These are phyloP conservation scores for Crotalaria pallida DNA, from an alignment of 306 rosid species.

Conservation along the genomic window DNA sequence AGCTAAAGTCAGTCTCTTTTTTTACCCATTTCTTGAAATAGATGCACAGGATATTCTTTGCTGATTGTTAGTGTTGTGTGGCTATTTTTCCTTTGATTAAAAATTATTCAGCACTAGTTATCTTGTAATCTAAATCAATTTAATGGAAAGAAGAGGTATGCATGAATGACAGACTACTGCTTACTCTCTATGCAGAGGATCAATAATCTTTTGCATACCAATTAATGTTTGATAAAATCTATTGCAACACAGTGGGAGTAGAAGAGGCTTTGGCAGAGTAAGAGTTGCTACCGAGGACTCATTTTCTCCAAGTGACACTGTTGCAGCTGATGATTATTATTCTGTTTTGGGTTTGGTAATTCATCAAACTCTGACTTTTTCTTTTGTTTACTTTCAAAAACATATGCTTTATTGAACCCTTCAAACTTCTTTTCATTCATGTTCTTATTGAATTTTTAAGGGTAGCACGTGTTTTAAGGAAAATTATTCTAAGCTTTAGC, in stretches of 20 bases:
- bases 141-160: neutral
- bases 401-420: neutral
- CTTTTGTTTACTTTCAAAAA: neutral
- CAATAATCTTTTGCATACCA: neutral
- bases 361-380: neutral
- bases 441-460: neutral
- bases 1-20: neutral
- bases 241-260: conserved; percentile 30
- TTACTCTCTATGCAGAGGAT: neutral
- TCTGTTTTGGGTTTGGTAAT: conserved; percentile 88
- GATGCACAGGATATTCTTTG: neutral
- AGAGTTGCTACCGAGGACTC: conserved; percentile 56
- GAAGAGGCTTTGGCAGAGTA: conserved; percentile 45
- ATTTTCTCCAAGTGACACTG: conserved; percentile 32
- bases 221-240: neutral
- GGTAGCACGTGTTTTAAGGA: too few species aligned
- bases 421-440: neutral
- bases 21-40: neutral
- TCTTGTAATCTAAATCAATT: neutral
- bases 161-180: neutral
- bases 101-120: neutral
- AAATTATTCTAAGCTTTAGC: too few species aligned
- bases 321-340: conserved; percentile 88
- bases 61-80: neutral
- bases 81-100: neutral